Evolutionary conservation across 1,284 basidiomycete genomes (phyloP).

Genomic region (Pascua sp.): DNA sequence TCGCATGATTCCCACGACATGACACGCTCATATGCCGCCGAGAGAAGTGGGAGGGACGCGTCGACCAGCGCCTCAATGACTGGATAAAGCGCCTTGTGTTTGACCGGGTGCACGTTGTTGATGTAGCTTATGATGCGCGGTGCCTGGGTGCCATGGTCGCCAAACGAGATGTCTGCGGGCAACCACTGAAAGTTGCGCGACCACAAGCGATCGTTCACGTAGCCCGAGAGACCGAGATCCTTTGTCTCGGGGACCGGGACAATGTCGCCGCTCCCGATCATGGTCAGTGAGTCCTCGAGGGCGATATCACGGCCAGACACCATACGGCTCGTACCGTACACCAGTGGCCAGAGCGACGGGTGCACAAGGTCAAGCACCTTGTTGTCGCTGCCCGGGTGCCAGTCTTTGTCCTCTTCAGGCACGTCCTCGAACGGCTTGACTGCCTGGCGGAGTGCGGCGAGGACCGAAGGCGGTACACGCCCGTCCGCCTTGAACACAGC

Average conservation of each 20-base stretch:
- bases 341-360: conserved; percentile 8
- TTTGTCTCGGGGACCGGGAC: background rate
- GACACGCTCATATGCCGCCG: conserved; percentile 3
- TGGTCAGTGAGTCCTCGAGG: background rate
- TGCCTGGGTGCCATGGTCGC: background rate
- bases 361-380: conserved; percentile 11
- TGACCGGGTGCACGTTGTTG: conserved; percentile 10
- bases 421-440: conserved; percentile 2
- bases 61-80: background rate
- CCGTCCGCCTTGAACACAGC: conserved; percentile 5
- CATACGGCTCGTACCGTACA: background rate
- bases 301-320: background rate
- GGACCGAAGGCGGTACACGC: background rate
- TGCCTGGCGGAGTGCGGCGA: background rate
- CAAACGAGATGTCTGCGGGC: conserved; percentile 1
- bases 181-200: conserved; percentile 10
- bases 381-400: conserved; percentile 6
- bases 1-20: background rate
- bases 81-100: conserved; percentile 2
- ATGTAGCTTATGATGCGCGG: conserved; percentile 7
- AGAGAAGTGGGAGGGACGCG: background rate
- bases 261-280: background rate
- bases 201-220: background rate
- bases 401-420: conserved; percentile 1
- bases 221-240: background rate